These are phyloP conservation scores for Schwanniomyces pseudopolymorphus DNA, from an alignment of 805 yeast genomes.

Conservation along the genomic window DNA sequence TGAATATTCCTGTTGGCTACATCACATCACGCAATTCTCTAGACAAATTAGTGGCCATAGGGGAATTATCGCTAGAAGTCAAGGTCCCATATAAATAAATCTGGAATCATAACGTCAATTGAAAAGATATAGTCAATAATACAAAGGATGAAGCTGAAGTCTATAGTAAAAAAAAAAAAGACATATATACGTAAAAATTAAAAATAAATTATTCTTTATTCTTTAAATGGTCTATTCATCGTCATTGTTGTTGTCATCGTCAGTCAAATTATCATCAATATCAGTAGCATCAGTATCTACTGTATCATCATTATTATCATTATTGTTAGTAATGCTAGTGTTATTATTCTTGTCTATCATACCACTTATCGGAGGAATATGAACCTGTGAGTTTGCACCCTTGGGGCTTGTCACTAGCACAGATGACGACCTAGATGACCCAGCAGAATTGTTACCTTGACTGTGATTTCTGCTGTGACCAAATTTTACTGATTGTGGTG, in stretches of 20 bases:
- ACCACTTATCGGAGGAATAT: constrained; percentile 32
- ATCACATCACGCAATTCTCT: too few relatives aligned
- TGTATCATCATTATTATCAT: constrained; percentile 5
- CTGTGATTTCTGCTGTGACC: constrained; percentile 30
- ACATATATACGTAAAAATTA: not conserved
- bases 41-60: too few relatives aligned
- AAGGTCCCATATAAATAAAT: too few relatives aligned
- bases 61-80: too few relatives aligned
- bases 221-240: not conserved
- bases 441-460: constrained; percentile 30
- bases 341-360: constrained; percentile 10
- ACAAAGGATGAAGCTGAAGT: not conserved
- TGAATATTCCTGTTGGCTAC: too few relatives aligned
- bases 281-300: constrained; percentile 36
- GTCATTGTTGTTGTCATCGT: constrained; percentile 11
- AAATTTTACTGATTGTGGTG: constrained; percentile 42
- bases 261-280: constrained; percentile 30
- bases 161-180: not conserved
- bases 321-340: not conserved
- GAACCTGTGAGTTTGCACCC: constrained; percentile 10
- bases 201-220: not conserved
- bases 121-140: not conserved
- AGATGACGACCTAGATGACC: constrained; percentile 14
- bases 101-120: not conserved
- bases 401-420: constrained; percentile 8